Evolutionary conservation across 2,329 filamentous ascomycete genomes (phyloP), one percentile per base, ranked within the genome.

Genomic region (Atkinsonella hypoxylon): DNA sequence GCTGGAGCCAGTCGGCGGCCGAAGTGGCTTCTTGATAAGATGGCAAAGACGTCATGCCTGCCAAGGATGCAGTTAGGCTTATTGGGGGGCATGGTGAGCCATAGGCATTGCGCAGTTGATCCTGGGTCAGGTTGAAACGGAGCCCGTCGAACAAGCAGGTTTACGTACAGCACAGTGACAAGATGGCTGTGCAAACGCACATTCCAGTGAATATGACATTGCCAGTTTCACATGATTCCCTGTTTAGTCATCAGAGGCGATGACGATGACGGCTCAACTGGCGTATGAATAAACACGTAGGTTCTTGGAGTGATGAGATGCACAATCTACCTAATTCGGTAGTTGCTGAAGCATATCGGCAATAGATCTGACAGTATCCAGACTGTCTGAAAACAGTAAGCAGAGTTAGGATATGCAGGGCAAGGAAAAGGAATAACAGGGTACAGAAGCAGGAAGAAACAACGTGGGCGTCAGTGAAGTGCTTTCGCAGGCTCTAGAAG

Each of bases 21-120:
- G 66, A 58, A 2, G 67, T 71, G 48, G 78, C 77, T 52, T 79
- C 70, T 47, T 69, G 63, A 59, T 81, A 81, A 0, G 77, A 76
- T 1, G 78, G 77, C n/a, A 51, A 69, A 11, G 58, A 54, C 40
- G 56, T 45, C 65, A 67, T 67, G 51, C 17, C 53, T 40, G 22
- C 39, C 32, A n/a, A 11, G 26, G 20, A 15, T 31, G 26, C 45
- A 30, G 45, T 52, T 41, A 15, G 18, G 47, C 32, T 26, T 43
- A 36, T 5, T 36, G 11, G 15, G 41, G 49, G 22, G 30, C 40
- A 42, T 44, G 36, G 47, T 32, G 44, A 11, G 22, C n/a, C 4
- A 11, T 20, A 12, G 18, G 12, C 18, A 5, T 42, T 20, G 17
- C 10, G 9, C 4, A 20, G 12, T 42, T 42, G 40, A 13, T 42